A percentile compares a stretch with the other conserved stretches of the same genome.
Conservation (phyloP, 306 rosid genomes). For the Lablab purpureus region DNA sequence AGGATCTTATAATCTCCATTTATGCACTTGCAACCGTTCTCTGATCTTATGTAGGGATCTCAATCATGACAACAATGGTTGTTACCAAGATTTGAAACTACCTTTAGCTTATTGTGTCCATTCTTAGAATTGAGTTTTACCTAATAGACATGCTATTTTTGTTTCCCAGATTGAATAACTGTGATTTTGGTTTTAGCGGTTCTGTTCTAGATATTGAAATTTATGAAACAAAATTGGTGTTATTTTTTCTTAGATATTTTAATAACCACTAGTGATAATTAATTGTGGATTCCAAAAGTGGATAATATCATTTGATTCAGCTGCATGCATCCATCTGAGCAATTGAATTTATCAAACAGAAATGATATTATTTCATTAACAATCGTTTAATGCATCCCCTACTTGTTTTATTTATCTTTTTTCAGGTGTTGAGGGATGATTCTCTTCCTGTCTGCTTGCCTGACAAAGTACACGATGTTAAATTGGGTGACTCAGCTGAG, state of each 20-base stretch:
- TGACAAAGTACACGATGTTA: conserved; percentile 91
- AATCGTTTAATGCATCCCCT: neutral
- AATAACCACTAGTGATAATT: neutral
- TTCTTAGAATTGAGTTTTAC: neutral
- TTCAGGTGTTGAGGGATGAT: conserved; percentile 82
- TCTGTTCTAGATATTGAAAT: neutral
- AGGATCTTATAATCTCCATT: neutral
- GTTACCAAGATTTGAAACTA: neutral
- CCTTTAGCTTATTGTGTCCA: neutral
- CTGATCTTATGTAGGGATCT: neutral
- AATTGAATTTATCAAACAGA: neutral
- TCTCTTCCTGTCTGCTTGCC: conserved; percentile 87
- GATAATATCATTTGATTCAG: neutral
- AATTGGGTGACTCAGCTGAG: conserved; percentile 82
- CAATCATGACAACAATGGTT: neutral
- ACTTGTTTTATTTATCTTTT: neutral
- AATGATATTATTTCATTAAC: neutral
- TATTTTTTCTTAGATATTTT: neutral
- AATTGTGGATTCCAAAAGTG: neutral
- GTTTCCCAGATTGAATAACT: conserved; percentile 17
- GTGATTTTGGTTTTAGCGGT: neutral
- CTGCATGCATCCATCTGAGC: neutral
- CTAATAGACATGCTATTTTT: neutral
- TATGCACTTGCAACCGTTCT: neutral
- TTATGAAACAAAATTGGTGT: neutral